Percentiles rank a stretch among this genome's conserved stretches.
Conservation (phyloP, 2,329 filamentous ascomycete genomes). For the Cercospora citrullina region DNA sequence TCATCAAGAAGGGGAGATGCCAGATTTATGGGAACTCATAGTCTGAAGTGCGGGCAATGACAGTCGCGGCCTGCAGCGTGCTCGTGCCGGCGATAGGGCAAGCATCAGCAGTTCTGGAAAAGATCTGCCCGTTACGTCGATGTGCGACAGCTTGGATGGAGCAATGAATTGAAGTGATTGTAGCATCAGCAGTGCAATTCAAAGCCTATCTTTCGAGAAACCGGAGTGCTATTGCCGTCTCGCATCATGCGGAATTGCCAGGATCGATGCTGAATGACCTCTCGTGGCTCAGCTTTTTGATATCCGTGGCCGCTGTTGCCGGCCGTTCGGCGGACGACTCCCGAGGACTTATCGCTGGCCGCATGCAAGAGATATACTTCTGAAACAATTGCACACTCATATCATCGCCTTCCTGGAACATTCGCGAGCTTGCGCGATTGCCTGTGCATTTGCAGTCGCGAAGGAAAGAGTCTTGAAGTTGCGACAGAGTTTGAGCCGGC, state of each 20-base stretch:
- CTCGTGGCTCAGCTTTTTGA: neutral
- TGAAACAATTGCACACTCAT: neutral
- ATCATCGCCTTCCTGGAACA: neutral
- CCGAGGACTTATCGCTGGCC: neutral
- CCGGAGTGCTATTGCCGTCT: neutral
- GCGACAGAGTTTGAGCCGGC: neutral
- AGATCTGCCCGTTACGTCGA: neutral
- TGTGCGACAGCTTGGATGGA: neutral
- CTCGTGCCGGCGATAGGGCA: neutral
- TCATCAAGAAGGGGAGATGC: neutral
- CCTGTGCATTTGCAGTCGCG: neutral
- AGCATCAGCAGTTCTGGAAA: neutral
- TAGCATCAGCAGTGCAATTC: neutral
- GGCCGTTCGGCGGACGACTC: neutral
- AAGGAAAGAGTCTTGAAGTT: conserved; percentile 2
- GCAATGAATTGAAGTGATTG: neutral
- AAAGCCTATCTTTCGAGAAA: neutral
- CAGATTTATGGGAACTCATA: neutral
- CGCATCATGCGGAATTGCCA: neutral
- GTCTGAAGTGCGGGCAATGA: neutral
- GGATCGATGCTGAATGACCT: neutral
- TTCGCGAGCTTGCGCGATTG: neutral
- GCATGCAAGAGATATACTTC: neutral
- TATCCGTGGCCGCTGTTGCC: neutral
- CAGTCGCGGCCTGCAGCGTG: neutral